Evolutionary conservation across 2,329 filamentous ascomycete genomes (phyloP).

Genomic region (Blumeriella jaapii): DNA sequence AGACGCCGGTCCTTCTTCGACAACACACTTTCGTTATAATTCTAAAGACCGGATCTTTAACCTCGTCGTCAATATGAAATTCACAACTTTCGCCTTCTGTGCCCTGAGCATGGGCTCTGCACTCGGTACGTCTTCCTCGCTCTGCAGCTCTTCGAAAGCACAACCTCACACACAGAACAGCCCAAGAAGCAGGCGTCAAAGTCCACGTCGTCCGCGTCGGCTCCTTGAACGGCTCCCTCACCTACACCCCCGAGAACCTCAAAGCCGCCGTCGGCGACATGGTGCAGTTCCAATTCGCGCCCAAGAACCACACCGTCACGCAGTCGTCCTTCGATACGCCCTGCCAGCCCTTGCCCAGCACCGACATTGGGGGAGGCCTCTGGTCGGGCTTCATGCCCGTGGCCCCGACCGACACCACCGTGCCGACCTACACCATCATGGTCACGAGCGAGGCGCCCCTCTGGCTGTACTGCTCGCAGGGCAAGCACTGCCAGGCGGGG

Average conservation of each 20-base stretch:
- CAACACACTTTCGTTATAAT: constrained; percentile 18
- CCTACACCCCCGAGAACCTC: constrained; percentile 56
- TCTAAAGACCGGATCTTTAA: no score
- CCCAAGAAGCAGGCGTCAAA: constrained; percentile 17
- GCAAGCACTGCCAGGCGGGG: constrained; percentile 52
- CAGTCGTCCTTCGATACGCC: constrained; percentile 65
- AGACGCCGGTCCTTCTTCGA: constrained; percentile 17
- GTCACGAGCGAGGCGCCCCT: constrained; percentile 59
- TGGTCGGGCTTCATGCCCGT: constrained; percentile 59
- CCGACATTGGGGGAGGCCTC: constrained; percentile 45
- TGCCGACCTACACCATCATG: constrained; percentile 60
- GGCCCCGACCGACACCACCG: constrained; percentile 37
- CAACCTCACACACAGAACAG: constrained; percentile 3
- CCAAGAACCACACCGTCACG: constrained; percentile 66
- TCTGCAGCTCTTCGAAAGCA: not conserved
- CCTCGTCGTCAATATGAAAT: constrained; percentile 27
- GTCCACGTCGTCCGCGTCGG: constrained; percentile 58
- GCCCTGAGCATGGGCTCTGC: constrained; percentile 23
- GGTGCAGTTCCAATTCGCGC: constrained; percentile 56
- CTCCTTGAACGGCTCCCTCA: constrained; percentile 33
- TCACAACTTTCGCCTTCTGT: constrained; percentile 22
- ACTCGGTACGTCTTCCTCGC: constrained; percentile 20
- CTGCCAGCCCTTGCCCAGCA: constrained; percentile 46
- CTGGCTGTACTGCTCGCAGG: constrained; percentile 72
- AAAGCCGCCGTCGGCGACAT: constrained; percentile 49